These are phyloP conservation scores for Teratosphaeria nubilosa DNA, from an alignment of 2,329 filamentous ascomycete species.

Conservation along the genomic window DNA sequence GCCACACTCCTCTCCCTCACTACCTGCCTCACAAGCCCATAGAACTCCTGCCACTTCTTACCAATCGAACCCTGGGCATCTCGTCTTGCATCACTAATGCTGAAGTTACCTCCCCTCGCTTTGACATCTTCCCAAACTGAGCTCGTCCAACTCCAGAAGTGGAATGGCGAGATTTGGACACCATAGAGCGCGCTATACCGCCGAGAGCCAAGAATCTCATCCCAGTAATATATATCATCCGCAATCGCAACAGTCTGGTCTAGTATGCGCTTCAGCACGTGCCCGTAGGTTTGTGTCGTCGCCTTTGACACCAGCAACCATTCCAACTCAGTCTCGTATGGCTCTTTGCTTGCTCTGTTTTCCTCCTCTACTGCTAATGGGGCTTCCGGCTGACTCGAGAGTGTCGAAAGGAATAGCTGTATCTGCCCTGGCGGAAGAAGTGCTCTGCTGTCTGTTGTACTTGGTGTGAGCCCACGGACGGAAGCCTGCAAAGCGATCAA, in stretches of 20 bases:
- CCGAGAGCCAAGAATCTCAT: conserved; percentile 71
- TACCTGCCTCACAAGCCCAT: conserved; percentile 66
- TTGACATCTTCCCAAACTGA: conserved; percentile 58
- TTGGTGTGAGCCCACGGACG: conserved; percentile 19
- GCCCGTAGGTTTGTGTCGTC: conserved; percentile 78
- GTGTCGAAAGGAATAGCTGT: conserved; percentile 8
- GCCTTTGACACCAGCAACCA: conserved; percentile 90
- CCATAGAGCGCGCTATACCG: conserved; percentile 73
- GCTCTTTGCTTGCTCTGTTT: conserved; percentile 11
- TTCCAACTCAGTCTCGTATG: conserved; percentile 68
- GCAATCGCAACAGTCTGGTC: conserved; percentile 75
- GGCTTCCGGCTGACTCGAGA: conserved; percentile 10
- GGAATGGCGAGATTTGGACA: conserved; percentile 70
- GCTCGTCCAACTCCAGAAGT: conserved; percentile 61
- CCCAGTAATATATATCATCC: conserved; percentile 93
- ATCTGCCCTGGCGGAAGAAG: conserved; percentile 12
- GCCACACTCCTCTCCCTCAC: conserved; percentile 61
- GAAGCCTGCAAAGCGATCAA: conserved; percentile 22
- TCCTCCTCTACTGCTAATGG: conserved; percentile 2
- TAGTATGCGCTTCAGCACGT: conserved; percentile 65
- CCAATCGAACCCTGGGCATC: conserved; percentile 22
- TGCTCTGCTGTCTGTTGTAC: conserved; percentile 13
- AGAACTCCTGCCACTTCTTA: conserved; percentile 47
- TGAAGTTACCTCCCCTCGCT: conserved; percentile 19
- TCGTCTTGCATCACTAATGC: conserved; percentile 15